These are phyloP conservation scores for Fraxinus excelsior DNA, from an alignment of 257 asterid species.

Conservation along the genomic window DNA sequence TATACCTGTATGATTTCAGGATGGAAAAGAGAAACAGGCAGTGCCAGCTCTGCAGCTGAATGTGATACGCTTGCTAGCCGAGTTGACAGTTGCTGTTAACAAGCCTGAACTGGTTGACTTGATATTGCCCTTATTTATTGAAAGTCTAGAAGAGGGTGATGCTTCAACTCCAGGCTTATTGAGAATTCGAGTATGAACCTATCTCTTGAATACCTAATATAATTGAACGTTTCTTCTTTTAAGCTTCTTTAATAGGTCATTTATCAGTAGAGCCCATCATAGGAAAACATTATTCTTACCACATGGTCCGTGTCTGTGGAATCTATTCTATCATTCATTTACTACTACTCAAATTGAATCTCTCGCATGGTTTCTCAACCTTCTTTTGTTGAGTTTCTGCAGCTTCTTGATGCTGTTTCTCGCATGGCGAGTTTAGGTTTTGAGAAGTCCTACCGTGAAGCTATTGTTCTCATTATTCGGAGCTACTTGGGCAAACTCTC, in stretches of 20 bases:
- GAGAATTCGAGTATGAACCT: conserved; percentile 76
- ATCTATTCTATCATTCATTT: background rate
- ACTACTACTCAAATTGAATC: conserved; percentile 13
- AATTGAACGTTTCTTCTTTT: conserved; percentile 19
- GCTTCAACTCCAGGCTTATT: conserved; percentile 86
- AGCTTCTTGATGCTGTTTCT: conserved; percentile 99
- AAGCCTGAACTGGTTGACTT: conserved; percentile 94
- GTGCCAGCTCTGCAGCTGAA: conserved; percentile 85
- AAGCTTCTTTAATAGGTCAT: conserved; percentile 17
- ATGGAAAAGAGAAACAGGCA: conserved; percentile 70
- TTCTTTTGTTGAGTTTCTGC: conserved; percentile 71
- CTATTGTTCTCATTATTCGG: conserved; percentile 85
- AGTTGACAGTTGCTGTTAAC: conserved; percentile 67
- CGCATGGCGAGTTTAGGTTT: conserved; percentile 98
- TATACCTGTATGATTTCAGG: conserved; percentile 49
- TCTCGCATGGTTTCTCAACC: conserved; percentile 49
- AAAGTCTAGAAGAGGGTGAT: conserved; percentile 97
- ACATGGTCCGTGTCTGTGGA: background rate
- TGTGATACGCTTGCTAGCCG: conserved; percentile 81
- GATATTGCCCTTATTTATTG: conserved; percentile 91
- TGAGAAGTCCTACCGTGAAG: conserved; percentile 97
- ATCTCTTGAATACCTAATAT: conserved; percentile 25
- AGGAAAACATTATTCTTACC: background rate
- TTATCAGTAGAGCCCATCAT: conserved; percentile 12
- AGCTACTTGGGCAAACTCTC: conserved; percentile 92